phyloP scores from a whole-genome alignment of 2,329 filamentous ascomycete genomes.

The Phoma sp. region DNA sequence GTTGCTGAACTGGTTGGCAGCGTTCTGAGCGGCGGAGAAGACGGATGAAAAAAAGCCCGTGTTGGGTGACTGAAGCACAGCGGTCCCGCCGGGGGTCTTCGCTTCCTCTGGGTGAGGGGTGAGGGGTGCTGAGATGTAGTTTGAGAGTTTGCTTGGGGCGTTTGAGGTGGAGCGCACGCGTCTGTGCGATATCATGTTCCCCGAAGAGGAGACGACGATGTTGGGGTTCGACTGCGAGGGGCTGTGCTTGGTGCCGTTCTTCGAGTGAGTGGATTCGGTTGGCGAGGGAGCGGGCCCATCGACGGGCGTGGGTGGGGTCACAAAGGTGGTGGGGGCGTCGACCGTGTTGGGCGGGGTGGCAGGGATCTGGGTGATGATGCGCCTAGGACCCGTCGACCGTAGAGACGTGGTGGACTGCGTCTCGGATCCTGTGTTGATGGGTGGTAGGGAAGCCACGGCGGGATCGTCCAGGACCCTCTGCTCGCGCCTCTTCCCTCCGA shows the following conservation, averaged over 20 bases:
- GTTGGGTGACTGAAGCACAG: conserved; percentile 53
- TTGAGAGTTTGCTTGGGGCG: conserved; percentile 85
- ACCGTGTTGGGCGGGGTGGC: conserved; percentile 52
- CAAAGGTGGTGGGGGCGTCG: conserved; percentile 61
- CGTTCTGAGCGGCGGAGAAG: conserved; percentile 91
- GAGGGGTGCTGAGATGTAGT: conserved; percentile 68
- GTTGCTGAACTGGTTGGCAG: conserved; percentile 75
- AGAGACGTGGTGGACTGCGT: conserved; percentile 39
- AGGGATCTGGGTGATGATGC: conserved; percentile 50
- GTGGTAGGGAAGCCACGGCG: conserved; percentile 38
- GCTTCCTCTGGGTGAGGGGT: conserved; percentile 77
- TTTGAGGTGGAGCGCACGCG: conserved; percentile 64
- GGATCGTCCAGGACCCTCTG: conserved; percentile 40
- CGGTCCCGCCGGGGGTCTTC: conserved; percentile 64
- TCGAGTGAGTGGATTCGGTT: conserved; percentile 35
- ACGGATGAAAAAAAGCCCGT: conserved; percentile 88
- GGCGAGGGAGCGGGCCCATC: conserved; percentile 51
- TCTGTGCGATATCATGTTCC: conserved; percentile 77
- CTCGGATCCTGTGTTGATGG: conserved; percentile 40
- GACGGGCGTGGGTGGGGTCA: conserved; percentile 69
- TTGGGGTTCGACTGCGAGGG: conserved; percentile 51
- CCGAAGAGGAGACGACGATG: conserved; percentile 68
- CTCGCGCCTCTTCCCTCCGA: conserved; percentile 47
- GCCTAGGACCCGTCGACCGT: conserved; percentile 32
- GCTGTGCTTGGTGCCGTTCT: conserved; percentile 31